Conservation (phyloP, 1,284 basidiomycete genomes). For the Tremellales sp. region DNA sequence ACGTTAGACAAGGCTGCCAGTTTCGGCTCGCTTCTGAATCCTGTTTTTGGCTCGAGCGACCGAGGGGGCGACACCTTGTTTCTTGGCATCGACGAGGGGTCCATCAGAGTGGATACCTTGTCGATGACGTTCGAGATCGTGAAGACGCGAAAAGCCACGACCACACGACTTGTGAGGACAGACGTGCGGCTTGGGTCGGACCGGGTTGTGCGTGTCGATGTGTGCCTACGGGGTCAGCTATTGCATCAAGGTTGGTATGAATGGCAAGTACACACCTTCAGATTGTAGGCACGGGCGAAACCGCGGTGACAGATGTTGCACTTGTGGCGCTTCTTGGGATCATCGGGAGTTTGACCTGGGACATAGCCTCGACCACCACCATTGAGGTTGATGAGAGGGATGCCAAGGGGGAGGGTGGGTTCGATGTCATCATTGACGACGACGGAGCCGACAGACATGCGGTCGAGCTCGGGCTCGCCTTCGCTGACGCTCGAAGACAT, state of each 20-base stretch:
- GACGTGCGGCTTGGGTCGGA: conserved; percentile 46
- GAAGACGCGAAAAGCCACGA: conserved; percentile 48
- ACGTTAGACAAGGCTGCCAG: conserved; percentile 38
- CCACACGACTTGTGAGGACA: conserved; percentile 47
- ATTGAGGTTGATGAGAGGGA: conserved; percentile 39
- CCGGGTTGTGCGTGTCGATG: conserved; percentile 48
- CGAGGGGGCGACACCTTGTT: conserved; percentile 42
- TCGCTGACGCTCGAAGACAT: conserved; percentile 9
- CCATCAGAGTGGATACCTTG: conserved; percentile 50
- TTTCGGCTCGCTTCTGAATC: conserved; percentile 39
- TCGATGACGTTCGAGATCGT: conserved; percentile 50
- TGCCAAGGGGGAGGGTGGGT: conserved; percentile 9
- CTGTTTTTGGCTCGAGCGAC: conserved; percentile 44
- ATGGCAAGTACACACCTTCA: conserved; percentile 37
- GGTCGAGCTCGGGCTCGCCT: conserved; percentile 21
- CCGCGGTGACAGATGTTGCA: conserved; percentile 47
- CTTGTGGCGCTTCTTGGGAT: conserved; percentile 50
- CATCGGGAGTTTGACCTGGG: conserved; percentile 48
- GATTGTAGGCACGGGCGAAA: conserved; percentile 50
- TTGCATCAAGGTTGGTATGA: conserved; percentile 15
- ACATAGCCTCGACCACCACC: conserved; percentile 48
- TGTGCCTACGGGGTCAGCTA: conserved; percentile 33
- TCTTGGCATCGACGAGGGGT: conserved; percentile 47
- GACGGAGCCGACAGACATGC: not conserved
- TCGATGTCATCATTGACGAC: conserved; percentile 15